A percentile compares a stretch with the other conserved stretches of the same genome.
Evolutionary conservation across 2,329 filamentous ascomycete genomes (phyloP).

Genomic region (Lecanoromycetidae sp.): DNA sequence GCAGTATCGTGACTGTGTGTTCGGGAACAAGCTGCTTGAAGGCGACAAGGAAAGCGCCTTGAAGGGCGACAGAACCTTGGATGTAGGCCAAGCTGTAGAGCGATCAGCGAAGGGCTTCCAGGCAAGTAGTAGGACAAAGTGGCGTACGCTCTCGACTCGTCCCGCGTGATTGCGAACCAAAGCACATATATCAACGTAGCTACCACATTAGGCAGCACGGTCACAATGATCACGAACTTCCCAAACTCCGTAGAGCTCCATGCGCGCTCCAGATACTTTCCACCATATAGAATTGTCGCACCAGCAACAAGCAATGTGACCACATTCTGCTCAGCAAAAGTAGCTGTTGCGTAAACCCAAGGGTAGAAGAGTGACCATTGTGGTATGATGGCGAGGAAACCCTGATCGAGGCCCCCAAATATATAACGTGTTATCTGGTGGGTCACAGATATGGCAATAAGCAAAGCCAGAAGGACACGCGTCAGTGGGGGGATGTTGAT

Average conservation of each 20-base stretch:
- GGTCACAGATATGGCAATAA: constrained; percentile 67
- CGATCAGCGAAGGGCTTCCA: constrained; percentile 22
- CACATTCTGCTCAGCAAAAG: constrained; percentile 85
- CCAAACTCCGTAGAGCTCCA: constrained; percentile 88
- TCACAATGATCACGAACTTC: constrained; percentile 70
- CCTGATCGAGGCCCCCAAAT: constrained; percentile 27
- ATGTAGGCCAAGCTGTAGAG: constrained; percentile 60
- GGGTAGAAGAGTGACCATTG: constrained; percentile 75
- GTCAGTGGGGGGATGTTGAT: constrained; percentile 90
- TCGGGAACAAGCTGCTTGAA: constrained; percentile 97
- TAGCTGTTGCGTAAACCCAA: constrained; percentile 80
- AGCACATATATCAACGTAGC: constrained; percentile 61
- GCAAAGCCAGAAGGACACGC: constrained; percentile 61
- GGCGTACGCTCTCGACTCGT: constrained; percentile 28
- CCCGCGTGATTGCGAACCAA: constrained; percentile 57
- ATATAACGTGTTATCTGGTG: constrained; percentile 50
- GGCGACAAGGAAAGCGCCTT: constrained; percentile 87
- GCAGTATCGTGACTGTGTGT: constrained; percentile 89
- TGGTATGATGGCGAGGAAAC: constrained; percentile 68
- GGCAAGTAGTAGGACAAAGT: constrained; percentile 12
- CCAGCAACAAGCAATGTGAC: constrained; percentile 70
- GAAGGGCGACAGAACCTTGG: constrained; percentile 76
- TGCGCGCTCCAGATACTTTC: constrained; percentile 86
- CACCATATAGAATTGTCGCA: constrained; percentile 76
- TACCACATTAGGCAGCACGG: constrained; percentile 67